Percentiles rank a stretch among this genome's conserved stretches.
Conservation (phyloP, 768 basidiomycete genomes). For the Daedaleopsis nitida region DNA sequence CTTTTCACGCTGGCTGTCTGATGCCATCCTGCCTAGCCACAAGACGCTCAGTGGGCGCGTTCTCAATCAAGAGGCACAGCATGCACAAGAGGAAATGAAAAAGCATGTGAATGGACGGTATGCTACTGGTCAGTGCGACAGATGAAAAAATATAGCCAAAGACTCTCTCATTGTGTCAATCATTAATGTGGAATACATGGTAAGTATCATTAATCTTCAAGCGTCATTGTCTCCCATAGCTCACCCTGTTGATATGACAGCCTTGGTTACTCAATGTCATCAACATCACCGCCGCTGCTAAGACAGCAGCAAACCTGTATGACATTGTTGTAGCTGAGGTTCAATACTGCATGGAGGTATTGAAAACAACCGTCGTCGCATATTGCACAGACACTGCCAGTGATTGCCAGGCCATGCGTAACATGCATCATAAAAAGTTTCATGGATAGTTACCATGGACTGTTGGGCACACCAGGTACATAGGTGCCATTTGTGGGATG, state of each 20-base stretch:
- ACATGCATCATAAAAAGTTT: background rate
- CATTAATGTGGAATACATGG: conserved; percentile 29
- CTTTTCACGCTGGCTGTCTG: no score
- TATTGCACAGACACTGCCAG: conserved; percentile 29
- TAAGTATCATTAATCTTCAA: conserved; percentile 7
- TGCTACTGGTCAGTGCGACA: conserved; percentile 32
- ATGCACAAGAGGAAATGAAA: background rate
- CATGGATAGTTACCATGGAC: background rate
- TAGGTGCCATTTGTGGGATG: no score
- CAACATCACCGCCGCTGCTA: conserved; percentile 26
- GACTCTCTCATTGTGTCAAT: conserved; percentile 27
- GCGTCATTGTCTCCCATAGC: conserved; percentile 19
- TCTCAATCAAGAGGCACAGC: background rate
- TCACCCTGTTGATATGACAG: background rate
- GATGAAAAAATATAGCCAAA: conserved; percentile 35
- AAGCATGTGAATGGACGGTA: conserved; percentile 19
- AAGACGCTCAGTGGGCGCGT: no score
- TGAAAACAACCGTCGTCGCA: conserved; percentile 24
- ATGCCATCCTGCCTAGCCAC: no score
- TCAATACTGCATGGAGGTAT: conserved; percentile 22
- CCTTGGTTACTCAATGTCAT: conserved; percentile 15
- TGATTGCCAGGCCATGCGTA: conserved; percentile 29
- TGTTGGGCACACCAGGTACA: conserved; percentile 9
- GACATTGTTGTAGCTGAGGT: conserved; percentile 29
- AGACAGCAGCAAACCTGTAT: conserved; percentile 31